phyloP scores from a whole-genome alignment of 768 basidiomycete species.

The Strobilomyces dryophilus region DNA sequence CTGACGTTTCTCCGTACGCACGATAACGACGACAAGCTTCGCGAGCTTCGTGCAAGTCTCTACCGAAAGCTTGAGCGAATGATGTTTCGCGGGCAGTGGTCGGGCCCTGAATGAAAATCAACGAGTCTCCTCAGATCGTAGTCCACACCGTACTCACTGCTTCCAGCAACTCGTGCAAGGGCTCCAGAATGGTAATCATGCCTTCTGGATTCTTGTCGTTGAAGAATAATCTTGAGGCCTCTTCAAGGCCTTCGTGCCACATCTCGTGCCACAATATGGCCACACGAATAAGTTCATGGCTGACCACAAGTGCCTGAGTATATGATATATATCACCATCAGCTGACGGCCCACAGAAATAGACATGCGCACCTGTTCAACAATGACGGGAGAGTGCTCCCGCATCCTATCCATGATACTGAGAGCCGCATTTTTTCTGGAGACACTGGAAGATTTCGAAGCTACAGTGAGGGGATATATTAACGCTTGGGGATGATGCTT shows the following conservation, averaged over 20 bases:
- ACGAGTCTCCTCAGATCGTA: background rate
- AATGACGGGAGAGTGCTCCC: constrained; percentile 81
- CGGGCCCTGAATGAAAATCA: constrained; percentile 59
- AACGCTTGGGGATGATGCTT: constrained; percentile 96
- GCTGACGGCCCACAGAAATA: background rate
- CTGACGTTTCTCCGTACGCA: constrained; percentile 78
- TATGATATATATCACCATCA: constrained; percentile 1
- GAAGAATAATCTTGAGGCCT: constrained; percentile 94
- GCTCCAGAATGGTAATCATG: constrained; percentile 92
- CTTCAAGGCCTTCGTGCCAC: constrained; percentile 98
- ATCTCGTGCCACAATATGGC: constrained; percentile 99
- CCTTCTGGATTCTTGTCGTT: constrained; percentile 95
- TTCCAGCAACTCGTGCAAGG: constrained; percentile 90
- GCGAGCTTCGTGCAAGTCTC: constrained; percentile 88
- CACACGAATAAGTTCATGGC: constrained; percentile 92
- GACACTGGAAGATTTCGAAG: constrained; percentile 89
- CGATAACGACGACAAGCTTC: constrained; percentile 88
- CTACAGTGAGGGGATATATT: constrained; percentile 93
- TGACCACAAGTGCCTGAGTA: constrained; percentile 74
- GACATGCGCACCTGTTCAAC: constrained; percentile 71
- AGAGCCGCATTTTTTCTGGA: constrained; percentile 79
- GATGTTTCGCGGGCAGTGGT: constrained; percentile 93
- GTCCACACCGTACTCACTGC: constrained; percentile 44
- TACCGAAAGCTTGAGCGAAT: constrained; percentile 89
- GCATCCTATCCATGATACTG: constrained; percentile 88